Base-by-base conservation (phyloP, 2,329 filamentous ascomycete genomes). In the Sporothrix brunneoviolacea region DNA sequence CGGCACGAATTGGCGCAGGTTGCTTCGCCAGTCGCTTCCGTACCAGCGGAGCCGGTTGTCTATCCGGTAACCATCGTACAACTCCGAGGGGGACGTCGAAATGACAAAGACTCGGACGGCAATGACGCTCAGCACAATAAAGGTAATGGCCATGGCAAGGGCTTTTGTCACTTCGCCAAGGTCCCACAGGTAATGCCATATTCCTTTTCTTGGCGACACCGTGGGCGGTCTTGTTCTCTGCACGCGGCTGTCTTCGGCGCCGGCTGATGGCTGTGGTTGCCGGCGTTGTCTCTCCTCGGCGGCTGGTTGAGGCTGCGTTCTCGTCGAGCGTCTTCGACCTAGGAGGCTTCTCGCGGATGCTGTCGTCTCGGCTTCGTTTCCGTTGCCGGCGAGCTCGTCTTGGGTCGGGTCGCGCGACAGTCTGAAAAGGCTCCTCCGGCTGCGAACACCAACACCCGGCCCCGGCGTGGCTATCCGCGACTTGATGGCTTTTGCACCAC, bases 31-130 rank as follows among this genome's bases (percentile, higher is more conserved):
- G 53, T 59, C 59, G 36, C 37, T 37, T 8, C 57, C 55, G 24
- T 59, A 58, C 59, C 58, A 60, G 37, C 47, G 57, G 24, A 59
- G 53, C 3, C 58, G 54, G 47, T 57, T 57, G 55, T 59, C 55
- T 8, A 59, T 38, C 1, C 53, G 48, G 48, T 56, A 56, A 15
- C 55, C 55, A 19, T 57, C 41, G 55, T 59, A 59, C 21, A 58
- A 45, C 32, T 48, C 55, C 7, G 50, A 30, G 13, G 53, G 18
- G 3, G 53, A 44, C 16, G 56, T 59, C 4, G 52, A 48, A 22
- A 57, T 30, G 12, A 57, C 57, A 39, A 56, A 39, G 4, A 55
- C 54, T 8, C 56, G 56, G 16, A 59, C 22, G 1, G 49, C 48
- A 4, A 59, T 27, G 2, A 35, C 18, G 4, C 53, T 39, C 6